Conservation (phyloP, 2,329 filamentous ascomycete species). For the Monilinia fructigena region DNA sequence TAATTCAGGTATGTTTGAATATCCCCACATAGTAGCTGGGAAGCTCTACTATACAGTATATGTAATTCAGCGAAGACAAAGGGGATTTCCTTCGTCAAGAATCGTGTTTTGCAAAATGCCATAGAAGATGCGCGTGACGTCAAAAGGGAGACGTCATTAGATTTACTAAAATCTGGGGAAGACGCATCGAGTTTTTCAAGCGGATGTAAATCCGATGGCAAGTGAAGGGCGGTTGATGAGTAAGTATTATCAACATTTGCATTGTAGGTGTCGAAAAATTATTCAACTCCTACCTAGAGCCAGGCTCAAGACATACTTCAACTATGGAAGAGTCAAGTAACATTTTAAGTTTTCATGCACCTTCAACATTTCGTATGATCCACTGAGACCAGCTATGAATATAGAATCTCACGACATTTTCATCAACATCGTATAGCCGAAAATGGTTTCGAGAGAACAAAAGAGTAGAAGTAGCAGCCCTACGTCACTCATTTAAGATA, state of each 20-base stretch:
- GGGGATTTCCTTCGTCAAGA: background rate
- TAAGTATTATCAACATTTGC: background rate
- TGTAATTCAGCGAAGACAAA: background rate
- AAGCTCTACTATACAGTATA: background rate
- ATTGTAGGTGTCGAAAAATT: background rate
- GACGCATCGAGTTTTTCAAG: background rate
- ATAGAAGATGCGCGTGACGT: constrained; percentile 6
- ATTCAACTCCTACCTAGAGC: background rate
- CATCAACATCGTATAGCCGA: background rate
- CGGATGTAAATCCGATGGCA: background rate
- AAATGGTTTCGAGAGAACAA: background rate
- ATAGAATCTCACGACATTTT: background rate
- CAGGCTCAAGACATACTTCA: background rate
- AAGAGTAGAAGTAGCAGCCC: background rate
- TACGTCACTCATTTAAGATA: background rate
- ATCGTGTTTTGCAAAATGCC: background rate
- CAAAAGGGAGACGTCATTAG: background rate
- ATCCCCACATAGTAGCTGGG: background rate
- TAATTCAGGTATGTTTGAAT: background rate
- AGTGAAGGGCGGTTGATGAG: background rate
- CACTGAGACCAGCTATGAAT: background rate
- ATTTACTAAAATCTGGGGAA: background rate
- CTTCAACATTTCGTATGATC: background rate
- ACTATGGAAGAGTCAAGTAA: background rate
- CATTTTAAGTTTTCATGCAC: background rate